Evolutionary conservation across 2,329 filamentous ascomycete species (phyloP).

Genomic region (Hymenoscyphus albidus): DNA sequence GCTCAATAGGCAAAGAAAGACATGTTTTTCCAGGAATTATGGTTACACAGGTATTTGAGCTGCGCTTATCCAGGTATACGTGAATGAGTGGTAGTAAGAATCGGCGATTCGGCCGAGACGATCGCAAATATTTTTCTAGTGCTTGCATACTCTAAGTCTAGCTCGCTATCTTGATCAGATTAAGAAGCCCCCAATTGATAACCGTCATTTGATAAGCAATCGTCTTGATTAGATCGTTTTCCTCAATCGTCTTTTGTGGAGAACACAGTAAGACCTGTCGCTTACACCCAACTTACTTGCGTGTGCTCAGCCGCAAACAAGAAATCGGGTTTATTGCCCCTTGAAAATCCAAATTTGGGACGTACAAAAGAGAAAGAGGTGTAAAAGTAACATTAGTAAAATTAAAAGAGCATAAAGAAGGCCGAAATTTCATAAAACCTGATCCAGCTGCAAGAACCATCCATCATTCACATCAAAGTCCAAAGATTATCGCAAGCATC

Average conservation of each 20-base stretch:
- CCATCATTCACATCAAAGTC: not conserved
- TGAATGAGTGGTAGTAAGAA: not conserved
- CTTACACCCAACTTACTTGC: not conserved
- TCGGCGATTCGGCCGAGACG: not conserved
- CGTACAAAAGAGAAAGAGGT: not conserved
- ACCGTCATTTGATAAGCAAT: not conserved
- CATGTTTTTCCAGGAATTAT: too few species aligned
- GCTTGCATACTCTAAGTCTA: not conserved
- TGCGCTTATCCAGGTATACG: not conserved
- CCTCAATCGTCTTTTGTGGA: not conserved
- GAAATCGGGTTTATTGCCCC: not conserved
- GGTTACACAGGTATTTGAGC: too few species aligned
- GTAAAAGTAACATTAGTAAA: not conserved
- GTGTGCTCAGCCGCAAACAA: constrained; percentile 2
- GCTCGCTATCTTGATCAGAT: not conserved
- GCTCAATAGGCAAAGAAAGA: too few species aligned
- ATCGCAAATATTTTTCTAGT: not conserved
- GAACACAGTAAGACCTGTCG: constrained; percentile 1
- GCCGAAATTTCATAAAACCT: constrained; percentile 1
- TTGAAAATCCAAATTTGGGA: not conserved
- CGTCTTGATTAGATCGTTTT: not conserved
- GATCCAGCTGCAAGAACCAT: not conserved
- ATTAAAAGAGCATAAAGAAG: not conserved
- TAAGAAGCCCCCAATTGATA: not conserved
- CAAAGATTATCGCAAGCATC: not conserved